Percentiles rank a stretch among this genome's conserved stretches.
phyloP scores from a whole-genome alignment of 495 filamentous ascomycete genomes.

The Pseudevernia furfuracea region DNA sequence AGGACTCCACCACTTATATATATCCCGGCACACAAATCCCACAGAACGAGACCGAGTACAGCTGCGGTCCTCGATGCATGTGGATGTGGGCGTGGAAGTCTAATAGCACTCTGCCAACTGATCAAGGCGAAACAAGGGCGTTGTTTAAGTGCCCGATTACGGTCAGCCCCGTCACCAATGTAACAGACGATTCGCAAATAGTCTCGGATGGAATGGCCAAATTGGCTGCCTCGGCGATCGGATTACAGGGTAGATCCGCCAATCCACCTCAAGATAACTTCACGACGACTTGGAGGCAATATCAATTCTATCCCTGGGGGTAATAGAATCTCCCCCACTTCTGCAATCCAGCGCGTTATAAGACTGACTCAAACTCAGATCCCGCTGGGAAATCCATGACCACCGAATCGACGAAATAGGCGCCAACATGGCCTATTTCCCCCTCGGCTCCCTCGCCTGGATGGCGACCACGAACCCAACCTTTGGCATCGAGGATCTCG shows the following conservation, averaged over 20 bases:
- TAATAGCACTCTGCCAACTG: neutral
- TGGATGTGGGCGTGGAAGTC: slow-evolving; percentile 19
- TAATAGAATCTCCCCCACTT: slow-evolving; percentile 6
- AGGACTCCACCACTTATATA: slow-evolving; percentile 23
- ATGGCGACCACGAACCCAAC: slow-evolving; percentile 18
- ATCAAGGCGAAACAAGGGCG: neutral
- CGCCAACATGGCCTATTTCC: slow-evolving; percentile 23
- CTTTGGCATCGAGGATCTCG: neutral
- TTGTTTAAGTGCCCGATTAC: slow-evolving; percentile 21
- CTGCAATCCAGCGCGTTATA: neutral
- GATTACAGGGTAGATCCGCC: slow-evolving; percentile 16
- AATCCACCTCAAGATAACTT: neutral
- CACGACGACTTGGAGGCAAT: slow-evolving; percentile 21
- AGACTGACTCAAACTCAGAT: slow-evolving; percentile 10
- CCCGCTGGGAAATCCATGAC: slow-evolving; percentile 22
- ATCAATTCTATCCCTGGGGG: slow-evolving; percentile 23
- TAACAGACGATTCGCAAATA: slow-evolving; percentile 4
- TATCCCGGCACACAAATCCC: slow-evolving; percentile 21
- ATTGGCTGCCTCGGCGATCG: slow-evolving; percentile 26
- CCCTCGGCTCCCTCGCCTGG: slow-evolving; percentile 22
- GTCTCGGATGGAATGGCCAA: slow-evolving; percentile 18
- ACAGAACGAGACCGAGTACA: slow-evolving; percentile 11
- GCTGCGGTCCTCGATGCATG: slow-evolving; percentile 25
- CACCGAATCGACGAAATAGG: slow-evolving; percentile 13
- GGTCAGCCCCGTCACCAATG: slow-evolving; percentile 20